Conservation (phyloP, 2,329 filamentous ascomycete species). For the Calonectria pteridis region DNA sequence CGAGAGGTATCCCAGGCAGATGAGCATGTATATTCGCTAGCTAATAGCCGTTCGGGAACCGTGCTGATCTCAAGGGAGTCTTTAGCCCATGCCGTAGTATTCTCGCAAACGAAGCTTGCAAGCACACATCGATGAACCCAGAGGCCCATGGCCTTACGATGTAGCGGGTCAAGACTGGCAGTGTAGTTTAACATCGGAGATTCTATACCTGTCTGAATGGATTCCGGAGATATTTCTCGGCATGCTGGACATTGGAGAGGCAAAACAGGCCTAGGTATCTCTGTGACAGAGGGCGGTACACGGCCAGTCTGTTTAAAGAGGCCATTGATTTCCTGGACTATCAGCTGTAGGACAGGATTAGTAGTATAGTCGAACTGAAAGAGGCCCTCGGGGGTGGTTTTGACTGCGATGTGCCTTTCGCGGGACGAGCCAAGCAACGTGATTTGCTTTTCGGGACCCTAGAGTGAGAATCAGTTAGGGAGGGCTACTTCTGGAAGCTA, state of each 20-base stretch:
- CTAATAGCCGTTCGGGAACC: constrained; percentile 1
- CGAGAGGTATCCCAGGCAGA: constrained; percentile 3
- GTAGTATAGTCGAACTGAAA: background rate
- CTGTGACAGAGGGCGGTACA: background rate
- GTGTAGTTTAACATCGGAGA: background rate
- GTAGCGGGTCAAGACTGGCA: background rate
- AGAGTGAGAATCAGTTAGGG: background rate
- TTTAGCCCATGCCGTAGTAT: background rate
- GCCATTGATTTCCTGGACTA: background rate
- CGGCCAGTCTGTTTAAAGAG: background rate
- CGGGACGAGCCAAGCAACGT: background rate
- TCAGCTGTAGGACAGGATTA: background rate
- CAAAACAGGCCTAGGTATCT: background rate
- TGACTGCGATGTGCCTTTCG: background rate
- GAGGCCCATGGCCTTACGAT: background rate
- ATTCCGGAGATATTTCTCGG: background rate
- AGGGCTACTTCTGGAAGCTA: background rate
- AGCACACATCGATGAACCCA: constrained; percentile 12
- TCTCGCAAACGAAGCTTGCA: background rate
- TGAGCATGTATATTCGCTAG: constrained; percentile 7
- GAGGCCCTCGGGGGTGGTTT: background rate
- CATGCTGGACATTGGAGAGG: constrained; percentile 7
- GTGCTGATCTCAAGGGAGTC: background rate
- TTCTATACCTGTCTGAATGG: background rate
- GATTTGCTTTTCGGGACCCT: background rate